These are phyloP conservation scores for Arabis alpina DNA, from an alignment of 345 rosid genomes.

Conservation along the genomic window DNA sequence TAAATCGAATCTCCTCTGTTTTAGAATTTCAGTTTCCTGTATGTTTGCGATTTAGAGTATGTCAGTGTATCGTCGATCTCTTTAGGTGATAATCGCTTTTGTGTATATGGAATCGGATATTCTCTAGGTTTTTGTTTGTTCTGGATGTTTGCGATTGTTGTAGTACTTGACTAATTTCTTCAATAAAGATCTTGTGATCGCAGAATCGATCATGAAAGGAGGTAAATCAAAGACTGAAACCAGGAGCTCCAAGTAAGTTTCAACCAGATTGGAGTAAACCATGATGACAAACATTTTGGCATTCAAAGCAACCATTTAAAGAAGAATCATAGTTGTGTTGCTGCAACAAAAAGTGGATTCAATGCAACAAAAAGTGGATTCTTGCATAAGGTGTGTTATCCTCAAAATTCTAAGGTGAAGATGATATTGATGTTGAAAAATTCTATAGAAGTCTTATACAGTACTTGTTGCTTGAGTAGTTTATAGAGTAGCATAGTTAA, in stretches of 20 bases:
- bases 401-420: no score
- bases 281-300: no score
- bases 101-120: not conserved
- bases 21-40: not conserved
- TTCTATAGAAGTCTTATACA: no score
- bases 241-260: conserved; percentile 71
- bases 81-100: not conserved
- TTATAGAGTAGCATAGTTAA: no score
- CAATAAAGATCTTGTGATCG: conserved; percentile 36
- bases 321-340: no score
- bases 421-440: no score
- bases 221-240: conserved; percentile 85
- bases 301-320: no score
- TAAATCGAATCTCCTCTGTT: not conserved
- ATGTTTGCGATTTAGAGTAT: not conserved
- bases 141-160: not conserved
- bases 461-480: no score
- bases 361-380: no score
- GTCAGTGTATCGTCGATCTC: not conserved
- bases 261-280: not conserved
- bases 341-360: no score
- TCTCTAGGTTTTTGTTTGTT: not conserved
- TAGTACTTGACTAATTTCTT: conserved; percentile 1
- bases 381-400: no score
- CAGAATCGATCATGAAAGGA: conserved; percentile 86